Evolutionary conservation across 139 green algal species (phyloP), one percentile per base, ranked within the genome.

Genomic region (Diplosphaera chodatii): DNA sequence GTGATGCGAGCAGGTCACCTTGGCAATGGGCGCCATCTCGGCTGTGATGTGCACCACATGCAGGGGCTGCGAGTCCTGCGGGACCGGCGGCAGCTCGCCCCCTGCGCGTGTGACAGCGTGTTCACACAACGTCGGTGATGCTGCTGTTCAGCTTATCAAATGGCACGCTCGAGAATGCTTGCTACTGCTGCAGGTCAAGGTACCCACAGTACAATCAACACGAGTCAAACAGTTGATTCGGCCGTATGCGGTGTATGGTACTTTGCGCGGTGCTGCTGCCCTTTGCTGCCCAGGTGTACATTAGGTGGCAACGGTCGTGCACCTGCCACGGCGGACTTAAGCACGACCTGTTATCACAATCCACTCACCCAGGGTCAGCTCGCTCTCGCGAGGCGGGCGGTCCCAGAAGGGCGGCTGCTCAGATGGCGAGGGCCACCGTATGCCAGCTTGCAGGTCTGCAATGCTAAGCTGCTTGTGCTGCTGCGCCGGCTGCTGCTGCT

Each of bases 21-120:
- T 98, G 41, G 92, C 93, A 25, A 93, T 76, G 27, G 93, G 93
- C 31, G 93, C 93, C 86, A 98, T 91, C 85, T 98, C 93, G 0
- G 93, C 93, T 1, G 90, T 92, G 27, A 98, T 74, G 80, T 98
- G 93, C 55, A 96, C 83, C 1, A 98, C 78, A 67, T 96, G 80
- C 62, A 96, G 64, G 30, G 70, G 67, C n/a, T 65, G 41, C 22
- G 74, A 48, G 20, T 70, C 30, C 20, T 68, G 55, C 75, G 55
- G 0, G 8, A 18, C 48, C 25, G 48, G 13, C 4, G 48, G 48
- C 3, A 18, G 48, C 10, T 59, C 48, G 3, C 48, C 48, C 22
- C 48, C 48, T 59, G 18, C 16, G n/a, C n/a, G n/a, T 25, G 48
- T 27, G 16, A 18, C 48, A 59, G 10, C 37, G 37, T 8, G 37